These are phyloP conservation scores for Lactarius hengduanensis DNA, from an alignment of 768 basidiomycete species.

Conservation along the genomic window DNA sequence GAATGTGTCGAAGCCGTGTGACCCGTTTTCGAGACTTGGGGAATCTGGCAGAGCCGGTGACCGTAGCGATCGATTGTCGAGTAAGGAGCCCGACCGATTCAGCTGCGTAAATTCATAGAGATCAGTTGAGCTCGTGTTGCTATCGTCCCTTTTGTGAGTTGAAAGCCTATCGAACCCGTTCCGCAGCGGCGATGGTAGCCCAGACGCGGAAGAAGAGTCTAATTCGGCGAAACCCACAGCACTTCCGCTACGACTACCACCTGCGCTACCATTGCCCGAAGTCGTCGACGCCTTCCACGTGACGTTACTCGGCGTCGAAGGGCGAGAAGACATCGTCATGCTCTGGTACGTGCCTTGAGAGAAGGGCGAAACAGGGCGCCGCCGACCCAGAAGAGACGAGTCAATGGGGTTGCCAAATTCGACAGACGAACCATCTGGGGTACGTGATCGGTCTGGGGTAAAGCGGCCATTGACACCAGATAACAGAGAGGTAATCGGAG, in stretches of 20 bases:
- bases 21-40: constrained; percentile 45
- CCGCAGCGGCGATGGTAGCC: constrained; percentile 28
- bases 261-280: constrained; percentile 35
- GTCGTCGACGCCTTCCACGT: constrained; percentile 55
- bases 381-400: constrained; percentile 54
- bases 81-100: constrained; percentile 32
- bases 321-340: constrained; percentile 51
- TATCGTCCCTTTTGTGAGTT: constrained; percentile 36
- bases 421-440: constrained; percentile 28
- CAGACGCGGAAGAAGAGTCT: constrained; percentile 28
- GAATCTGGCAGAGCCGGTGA: constrained; percentile 62
- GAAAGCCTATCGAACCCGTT: constrained; percentile 24
- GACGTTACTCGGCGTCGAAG: constrained; percentile 69
- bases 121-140: constrained; percentile 35
- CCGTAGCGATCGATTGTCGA: constrained; percentile 42
- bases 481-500: constrained; percentile 37
- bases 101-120: constrained; percentile 23
- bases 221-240: constrained; percentile 43
- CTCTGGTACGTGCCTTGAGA: constrained; percentile 60
- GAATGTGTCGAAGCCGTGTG: constrained; percentile 2
- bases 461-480: constrained; percentile 63
- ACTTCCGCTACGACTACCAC: constrained; percentile 54
- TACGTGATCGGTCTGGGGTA: constrained; percentile 49
- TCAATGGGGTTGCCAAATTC: constrained; percentile 33
- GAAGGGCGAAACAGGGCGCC: constrained; percentile 72